Percentiles rank a stretch among this genome's conserved stretches.
These are phyloP conservation scores for Allium sativum DNA, from an alignment of 106 monocot species.

Conservation along the genomic window DNA sequence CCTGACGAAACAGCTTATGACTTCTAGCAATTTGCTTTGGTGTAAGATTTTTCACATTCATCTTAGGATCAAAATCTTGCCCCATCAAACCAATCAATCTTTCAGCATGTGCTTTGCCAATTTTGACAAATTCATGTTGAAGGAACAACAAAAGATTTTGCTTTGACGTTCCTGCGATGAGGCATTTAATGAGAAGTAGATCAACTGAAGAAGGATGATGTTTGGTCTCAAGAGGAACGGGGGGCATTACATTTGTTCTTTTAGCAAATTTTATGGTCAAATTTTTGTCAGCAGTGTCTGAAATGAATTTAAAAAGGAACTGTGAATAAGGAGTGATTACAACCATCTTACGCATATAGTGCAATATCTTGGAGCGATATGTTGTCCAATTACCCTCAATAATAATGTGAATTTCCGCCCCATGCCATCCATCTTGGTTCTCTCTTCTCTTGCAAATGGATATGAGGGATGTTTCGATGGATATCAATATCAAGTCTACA, in stretches of 20 bases:
- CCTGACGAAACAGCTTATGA: no score
- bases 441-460: conserved; percentile 94
- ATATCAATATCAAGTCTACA: conserved; percentile 96
- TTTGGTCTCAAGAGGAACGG: conserved; percentile 90
- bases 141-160: conserved; percentile 85
- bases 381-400: conserved; percentile 99
- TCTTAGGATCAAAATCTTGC: no score
- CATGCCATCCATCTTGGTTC: conserved; percentile 80
- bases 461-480: conserved; percentile 84
- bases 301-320: conserved; percentile 81
- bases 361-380: conserved; percentile 95
- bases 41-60: no score
- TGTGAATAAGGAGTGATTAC: conserved; percentile 96
- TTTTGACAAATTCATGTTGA: conserved; percentile 98
- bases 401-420: conserved; percentile 93
- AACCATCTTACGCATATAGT: conserved; percentile 99
- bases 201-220: conserved; percentile 99
- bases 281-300: conserved; percentile 61
- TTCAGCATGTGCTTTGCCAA: conserved; percentile 78
- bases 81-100: conserved; percentile 98
- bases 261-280: conserved; percentile 67
- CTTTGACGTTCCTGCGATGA: conserved; percentile 84
- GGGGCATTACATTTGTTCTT: conserved; percentile 93
- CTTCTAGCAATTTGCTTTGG: no score
- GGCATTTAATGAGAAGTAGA: conserved; percentile 85